Conservation (phyloP, 805 yeast species). For the Pichia gijzeniarum region DNA sequence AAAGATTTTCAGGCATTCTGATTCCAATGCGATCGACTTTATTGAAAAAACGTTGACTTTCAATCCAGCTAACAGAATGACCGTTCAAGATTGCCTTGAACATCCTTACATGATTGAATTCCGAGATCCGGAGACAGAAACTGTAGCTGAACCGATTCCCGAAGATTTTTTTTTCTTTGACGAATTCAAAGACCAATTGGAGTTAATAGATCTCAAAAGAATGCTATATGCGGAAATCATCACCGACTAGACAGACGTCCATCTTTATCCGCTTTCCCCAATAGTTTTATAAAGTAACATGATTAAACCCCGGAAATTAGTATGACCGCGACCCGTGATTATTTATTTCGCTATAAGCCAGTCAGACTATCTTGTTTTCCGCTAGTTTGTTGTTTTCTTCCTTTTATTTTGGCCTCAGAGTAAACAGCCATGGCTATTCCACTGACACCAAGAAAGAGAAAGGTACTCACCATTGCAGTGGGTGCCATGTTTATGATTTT, state of each 20-base stretch:
- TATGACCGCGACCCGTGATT: too few relatives aligned
- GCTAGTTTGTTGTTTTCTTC: conserved; percentile 15
- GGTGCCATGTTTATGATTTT: conserved; percentile 33
- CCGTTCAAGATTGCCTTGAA: conserved; percentile 72
- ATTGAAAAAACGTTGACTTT: conserved; percentile 70
- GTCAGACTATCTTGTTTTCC: neutral
- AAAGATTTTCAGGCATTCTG: conserved; percentile 42
- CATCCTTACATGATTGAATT: conserved; percentile 72
- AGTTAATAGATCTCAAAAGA: conserved; percentile 43
- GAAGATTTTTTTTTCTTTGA: conserved; percentile 53
- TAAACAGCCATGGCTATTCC: conserved; percentile 6
- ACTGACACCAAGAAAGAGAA: conserved; percentile 29
- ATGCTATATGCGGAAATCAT: conserved; percentile 49
- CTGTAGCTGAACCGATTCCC: conserved; percentile 46
- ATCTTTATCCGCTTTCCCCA: too few relatives aligned
- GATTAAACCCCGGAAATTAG: too few relatives aligned
- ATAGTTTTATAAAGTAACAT: too few relatives aligned
- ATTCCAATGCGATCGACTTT: conserved; percentile 51
- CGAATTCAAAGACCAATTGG: conserved; percentile 43
- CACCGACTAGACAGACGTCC: conserved; percentile 17
- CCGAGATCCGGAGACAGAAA: conserved; percentile 71
- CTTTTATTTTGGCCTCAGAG: neutral
- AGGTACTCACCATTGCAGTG: conserved; percentile 38
- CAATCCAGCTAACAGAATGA: conserved; percentile 74
- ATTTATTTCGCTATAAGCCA: neutral